Evolutionary conservation across 495 filamentous ascomycete genomes (phyloP), one percentile per base, ranked within the genome.

Genomic region (Penicillium herquei): DNA sequence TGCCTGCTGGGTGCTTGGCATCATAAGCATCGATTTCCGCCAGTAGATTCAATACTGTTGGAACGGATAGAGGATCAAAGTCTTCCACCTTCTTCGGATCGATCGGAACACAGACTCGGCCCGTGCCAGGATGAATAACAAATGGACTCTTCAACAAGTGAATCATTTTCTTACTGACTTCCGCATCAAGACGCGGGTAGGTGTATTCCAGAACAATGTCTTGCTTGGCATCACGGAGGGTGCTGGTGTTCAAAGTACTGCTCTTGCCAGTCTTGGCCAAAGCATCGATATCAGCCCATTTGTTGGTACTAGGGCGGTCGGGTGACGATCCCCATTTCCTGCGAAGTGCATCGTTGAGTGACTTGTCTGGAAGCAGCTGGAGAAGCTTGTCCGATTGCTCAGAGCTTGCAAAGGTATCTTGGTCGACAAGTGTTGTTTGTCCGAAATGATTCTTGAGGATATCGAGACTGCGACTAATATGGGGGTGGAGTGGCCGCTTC

Each of bases 61-160:
- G 94, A 44, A 97, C 93, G 6, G 73, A 75, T 7, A 94, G 73
- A 21, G 94, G 94, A 63, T 98, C 91, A 59, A 98, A 98, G 2
- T 84, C 78, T 39, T 94, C 89, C 53, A 85, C 70, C 17, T 78
- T 67, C 18, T 75, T 70, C 12, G 81, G 77, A 65, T 96, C 89
- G 63, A 98, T 97, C 10, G 94, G 94, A 45, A 98, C 95, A 74
- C 94, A 98, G 17, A 98, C 87, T 49, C 92, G 76, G 0, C 93
- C 95, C 1, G 95, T 98, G 6, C 89, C 90, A 0, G 94, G 94
- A 75, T 98, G 94, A 32, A 98, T 86, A 52, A 96, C 93, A 61
- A 98, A 98, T 3, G 94, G 94, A 56, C 84, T 89, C 66, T 98
- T 98, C 43, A 98, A 82, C 77, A 98, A 81, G 81, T 98, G 94